A percentile compares a stretch with the other conserved stretches of the same genome.
These are phyloP conservation scores for Plasmodium relictum DNA, from an alignment of 169 alveolate species.

Conservation along the genomic window DNA sequence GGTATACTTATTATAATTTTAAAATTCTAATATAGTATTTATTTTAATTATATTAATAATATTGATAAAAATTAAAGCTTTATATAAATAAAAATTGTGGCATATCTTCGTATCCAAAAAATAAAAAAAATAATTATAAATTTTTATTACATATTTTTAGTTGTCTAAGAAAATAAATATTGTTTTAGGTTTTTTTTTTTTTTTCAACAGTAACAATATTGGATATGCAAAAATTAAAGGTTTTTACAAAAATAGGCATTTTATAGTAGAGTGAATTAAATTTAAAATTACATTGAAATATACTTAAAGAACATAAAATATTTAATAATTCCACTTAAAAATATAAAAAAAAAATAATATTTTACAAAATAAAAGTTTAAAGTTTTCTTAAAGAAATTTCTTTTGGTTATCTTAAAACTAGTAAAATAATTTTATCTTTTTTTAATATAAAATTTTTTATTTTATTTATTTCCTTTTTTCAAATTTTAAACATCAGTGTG, in stretches of 20 bases:
- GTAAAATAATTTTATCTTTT: slow-evolving; percentile 1
- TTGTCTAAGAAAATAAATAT: slow-evolving; percentile 21
- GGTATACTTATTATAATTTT: too few relatives aligned
- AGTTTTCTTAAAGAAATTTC: not conserved
- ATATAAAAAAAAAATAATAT: too few relatives aligned
- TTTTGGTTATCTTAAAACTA: not conserved
- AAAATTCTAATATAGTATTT: too few relatives aligned
- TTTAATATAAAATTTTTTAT: not conserved
- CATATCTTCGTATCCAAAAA: not conserved
- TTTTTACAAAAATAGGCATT: not conserved
- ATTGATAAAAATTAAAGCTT: too few relatives aligned
- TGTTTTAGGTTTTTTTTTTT: slow-evolving; percentile 3
- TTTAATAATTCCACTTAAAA: too few relatives aligned
- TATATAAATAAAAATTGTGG: too few relatives aligned
- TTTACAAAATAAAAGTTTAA: too few relatives aligned
- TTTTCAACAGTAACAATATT: not conserved
- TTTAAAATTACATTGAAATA: too few relatives aligned
- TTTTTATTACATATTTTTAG: slow-evolving; percentile 14
- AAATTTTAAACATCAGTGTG: too few relatives aligned
- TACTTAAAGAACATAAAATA: too few relatives aligned
- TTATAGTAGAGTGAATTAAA: not conserved
- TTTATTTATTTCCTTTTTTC: not conserved
- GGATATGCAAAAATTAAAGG: slow-evolving; percentile 11
- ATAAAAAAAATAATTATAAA: slow-evolving; percentile 1
- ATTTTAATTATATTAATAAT: too few relatives aligned